Conservation (phyloP, 306 rosid genomes). For the Vicia sativa region DNA sequence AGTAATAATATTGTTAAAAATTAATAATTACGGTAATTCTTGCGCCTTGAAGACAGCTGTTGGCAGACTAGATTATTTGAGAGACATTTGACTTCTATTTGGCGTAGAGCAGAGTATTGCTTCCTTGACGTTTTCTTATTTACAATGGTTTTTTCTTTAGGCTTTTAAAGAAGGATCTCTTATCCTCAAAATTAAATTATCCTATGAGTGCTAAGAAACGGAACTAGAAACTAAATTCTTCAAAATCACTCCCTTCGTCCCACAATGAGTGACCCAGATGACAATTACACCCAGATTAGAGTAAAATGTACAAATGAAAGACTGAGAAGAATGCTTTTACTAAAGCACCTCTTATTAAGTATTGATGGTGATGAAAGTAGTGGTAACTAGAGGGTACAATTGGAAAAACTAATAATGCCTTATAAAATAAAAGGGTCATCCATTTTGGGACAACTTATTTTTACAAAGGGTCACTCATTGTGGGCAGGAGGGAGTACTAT, state of each 20-base stretch:
- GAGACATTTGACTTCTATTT: background rate
- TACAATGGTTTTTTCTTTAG: background rate
- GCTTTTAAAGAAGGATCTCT: background rate
- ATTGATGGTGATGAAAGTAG: too few species aligned
- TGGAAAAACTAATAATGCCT: too few species aligned
- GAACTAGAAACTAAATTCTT: constrained; percentile 24
- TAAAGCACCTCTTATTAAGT: too few species aligned
- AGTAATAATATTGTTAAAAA: constrained; percentile 32
- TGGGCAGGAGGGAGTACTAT: background rate
- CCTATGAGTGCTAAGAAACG: constrained; percentile 7
- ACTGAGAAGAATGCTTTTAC: too few species aligned
- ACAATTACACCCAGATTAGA: too few species aligned
- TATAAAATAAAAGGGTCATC: too few species aligned
- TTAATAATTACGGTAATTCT: constrained; percentile 9
- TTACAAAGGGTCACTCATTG: too few species aligned
- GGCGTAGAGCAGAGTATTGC: constrained; percentile 6
- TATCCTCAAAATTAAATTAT: background rate
- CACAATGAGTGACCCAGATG: too few species aligned
- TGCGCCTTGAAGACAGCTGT: background rate
- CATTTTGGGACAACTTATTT: too few species aligned
- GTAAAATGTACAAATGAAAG: too few species aligned
- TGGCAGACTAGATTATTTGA: background rate
- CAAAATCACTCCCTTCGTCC: constrained; percentile 9
- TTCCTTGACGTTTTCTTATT: background rate
- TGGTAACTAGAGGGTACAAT: too few species aligned